Conservation (phyloP, 768 basidiomycete species). For the Lactarius trivialis region DNA sequence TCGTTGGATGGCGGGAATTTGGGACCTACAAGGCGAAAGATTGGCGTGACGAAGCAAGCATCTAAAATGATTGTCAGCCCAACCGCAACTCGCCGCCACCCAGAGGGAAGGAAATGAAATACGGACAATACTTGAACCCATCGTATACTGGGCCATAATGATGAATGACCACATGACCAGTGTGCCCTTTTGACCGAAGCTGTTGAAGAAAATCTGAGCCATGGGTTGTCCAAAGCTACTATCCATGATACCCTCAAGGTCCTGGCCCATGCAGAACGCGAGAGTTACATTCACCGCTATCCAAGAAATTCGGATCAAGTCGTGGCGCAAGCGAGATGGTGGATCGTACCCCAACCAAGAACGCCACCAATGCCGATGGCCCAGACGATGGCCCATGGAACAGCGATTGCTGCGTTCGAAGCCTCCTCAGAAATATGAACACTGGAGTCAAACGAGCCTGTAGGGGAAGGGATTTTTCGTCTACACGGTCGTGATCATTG, state of each 20-base stretch:
- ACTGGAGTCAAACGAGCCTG: slow-evolving; percentile 43
- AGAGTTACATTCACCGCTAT: no score
- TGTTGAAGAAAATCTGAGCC: no score
- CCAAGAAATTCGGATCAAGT: slow-evolving; percentile 4
- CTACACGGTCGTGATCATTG: neutral
- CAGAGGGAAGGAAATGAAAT: neutral
- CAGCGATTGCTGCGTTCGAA: slow-evolving; percentile 58
- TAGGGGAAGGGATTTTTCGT: neutral
- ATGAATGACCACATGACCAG: slow-evolving; percentile 52
- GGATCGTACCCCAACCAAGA: slow-evolving; percentile 51
- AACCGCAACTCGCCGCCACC: neutral
- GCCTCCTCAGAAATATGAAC: slow-evolving; percentile 71
- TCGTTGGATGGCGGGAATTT: neutral
- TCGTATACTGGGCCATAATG: slow-evolving; percentile 45
- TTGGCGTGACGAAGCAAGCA: slow-evolving; percentile 49
- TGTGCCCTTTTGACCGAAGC: slow-evolving; percentile 42
- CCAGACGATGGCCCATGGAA: slow-evolving; percentile 61
- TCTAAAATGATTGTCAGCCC: slow-evolving; percentile 22
- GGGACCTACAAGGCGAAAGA: slow-evolving; percentile 42
- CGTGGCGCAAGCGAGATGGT: neutral
- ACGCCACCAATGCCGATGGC: slow-evolving; percentile 51
- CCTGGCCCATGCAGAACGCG: slow-evolving; percentile 52
- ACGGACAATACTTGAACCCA: no score
- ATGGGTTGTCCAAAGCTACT: no score
- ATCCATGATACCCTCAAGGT: slow-evolving; percentile 36